These are phyloP conservation scores for Solanum verrucosum DNA, from an alignment of 257 asterid species.

Conservation along the genomic window DNA sequence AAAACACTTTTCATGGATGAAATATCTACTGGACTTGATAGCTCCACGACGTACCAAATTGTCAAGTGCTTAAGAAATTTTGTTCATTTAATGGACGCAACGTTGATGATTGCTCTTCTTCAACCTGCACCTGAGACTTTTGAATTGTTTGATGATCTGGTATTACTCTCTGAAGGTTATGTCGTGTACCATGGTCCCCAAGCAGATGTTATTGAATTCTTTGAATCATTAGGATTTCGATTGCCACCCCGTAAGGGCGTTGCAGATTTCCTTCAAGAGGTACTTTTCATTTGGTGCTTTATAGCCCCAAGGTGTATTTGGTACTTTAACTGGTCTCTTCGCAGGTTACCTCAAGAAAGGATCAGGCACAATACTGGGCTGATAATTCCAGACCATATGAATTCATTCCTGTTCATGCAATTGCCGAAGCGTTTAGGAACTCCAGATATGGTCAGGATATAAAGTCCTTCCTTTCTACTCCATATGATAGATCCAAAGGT, in stretches of 20 bases:
- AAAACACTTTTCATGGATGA: constrained; percentile 94
- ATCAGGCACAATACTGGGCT: constrained; percentile 87
- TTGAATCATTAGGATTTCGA: constrained; percentile 70
- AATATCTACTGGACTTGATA: constrained; percentile 91
- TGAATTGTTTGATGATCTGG: constrained; percentile 79
- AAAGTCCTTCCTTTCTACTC: constrained; percentile 32
- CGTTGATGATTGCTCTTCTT: constrained; percentile 82
- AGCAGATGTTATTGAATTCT: constrained; percentile 52
- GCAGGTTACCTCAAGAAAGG: constrained; percentile 80
- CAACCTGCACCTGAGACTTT: constrained; percentile 95
- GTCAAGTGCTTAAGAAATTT: constrained; percentile 75
- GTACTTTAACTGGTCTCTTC: neutral
- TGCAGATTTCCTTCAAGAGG: constrained; percentile 95
- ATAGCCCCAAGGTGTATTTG: neutral
- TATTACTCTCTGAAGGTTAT: constrained; percentile 70
- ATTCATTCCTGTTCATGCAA: constrained; percentile 53
- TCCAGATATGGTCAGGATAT: constrained; percentile 52
- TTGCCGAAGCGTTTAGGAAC: constrained; percentile 59
- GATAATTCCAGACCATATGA: constrained; percentile 60
- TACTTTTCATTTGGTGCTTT: neutral
- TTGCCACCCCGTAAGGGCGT: constrained; percentile 87
- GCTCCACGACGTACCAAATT: constrained; percentile 87
- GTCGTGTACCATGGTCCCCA: constrained; percentile 80
- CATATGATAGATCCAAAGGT: constrained; percentile 48
- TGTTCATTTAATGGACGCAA: constrained; percentile 84